These are phyloP conservation scores for Aureobasidium lini DNA, from an alignment of 2,329 filamentous ascomycete genomes.

Conservation along the genomic window DNA sequence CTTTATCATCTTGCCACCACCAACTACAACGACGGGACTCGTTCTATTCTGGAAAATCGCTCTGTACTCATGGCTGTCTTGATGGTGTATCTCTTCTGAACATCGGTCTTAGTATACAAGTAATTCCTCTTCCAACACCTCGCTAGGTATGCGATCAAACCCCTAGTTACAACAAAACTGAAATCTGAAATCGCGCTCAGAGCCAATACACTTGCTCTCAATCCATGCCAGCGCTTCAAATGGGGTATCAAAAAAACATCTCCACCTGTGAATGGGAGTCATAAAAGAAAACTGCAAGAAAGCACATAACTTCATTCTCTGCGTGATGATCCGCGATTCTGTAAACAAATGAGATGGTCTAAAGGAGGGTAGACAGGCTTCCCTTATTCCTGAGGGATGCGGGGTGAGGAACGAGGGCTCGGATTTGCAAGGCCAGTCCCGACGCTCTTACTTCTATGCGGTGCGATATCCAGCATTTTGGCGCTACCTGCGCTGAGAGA, in stretches of 20 bases:
- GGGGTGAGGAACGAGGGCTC: neutral
- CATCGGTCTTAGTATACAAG: constrained; percentile 1
- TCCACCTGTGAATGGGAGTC: constrained; percentile 6
- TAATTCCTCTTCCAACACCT: neutral
- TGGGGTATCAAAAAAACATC: constrained; percentile 17
- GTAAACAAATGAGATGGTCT: constrained; percentile 5
- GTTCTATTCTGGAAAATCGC: neutral
- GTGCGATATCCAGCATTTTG: constrained; percentile 57
- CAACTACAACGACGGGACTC: neutral
- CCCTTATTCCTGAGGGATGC: neutral
- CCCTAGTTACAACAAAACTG: neutral
- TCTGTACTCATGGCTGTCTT: neutral
- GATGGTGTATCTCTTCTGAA: neutral
- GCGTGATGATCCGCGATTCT: neutral
- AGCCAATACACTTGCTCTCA: neutral
- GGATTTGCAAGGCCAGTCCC: neutral
- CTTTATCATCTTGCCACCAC: neutral
- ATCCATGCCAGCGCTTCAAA: neutral
- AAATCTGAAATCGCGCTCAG: neutral
- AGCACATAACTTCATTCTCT: constrained; percentile 4
- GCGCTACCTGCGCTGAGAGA: constrained; percentile 74
- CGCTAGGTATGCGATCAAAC: neutral
- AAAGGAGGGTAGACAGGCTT: neutral
- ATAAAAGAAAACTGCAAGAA: constrained; percentile 12
- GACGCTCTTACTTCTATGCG: constrained; percentile 5